Base-by-base conservation (phyloP, 2,329 filamentous ascomycete genomes). In the Ascochyta fabae region DNA sequence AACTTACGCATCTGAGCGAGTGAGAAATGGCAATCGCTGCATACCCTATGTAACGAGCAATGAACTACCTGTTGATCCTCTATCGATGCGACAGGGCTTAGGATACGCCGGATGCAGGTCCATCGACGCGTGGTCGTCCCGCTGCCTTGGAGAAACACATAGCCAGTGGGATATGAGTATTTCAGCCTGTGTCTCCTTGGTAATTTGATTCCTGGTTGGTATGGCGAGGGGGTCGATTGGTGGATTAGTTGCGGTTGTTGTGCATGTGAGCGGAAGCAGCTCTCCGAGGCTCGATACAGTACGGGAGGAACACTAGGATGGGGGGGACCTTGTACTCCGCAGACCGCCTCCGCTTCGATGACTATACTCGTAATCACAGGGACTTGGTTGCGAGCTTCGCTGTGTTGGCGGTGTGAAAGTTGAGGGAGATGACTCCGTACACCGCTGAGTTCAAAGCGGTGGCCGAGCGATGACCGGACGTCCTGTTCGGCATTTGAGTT, bases 281-380 rank as follows among this genome's bases (percentile, higher is more conserved):
- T 40, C 64, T 67, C 67, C 64, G 66, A 51, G 52, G 47, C 64
- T 65, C 53, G 50, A 58, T 44, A 52, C 34, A 48, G 58, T 53
- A 51, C 39, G 59, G 56, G 55, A 58, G 62, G 52, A 60, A 53
- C 58, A 43, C 42, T 42, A 42, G 52, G 61, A 62, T 52, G 44
- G 54, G 44, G 53, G 53, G 51, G 53, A 65, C 61, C 60, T 67
- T 65, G 59, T 59, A 53, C 60, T 58, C 60, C 56, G 56, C 57
- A 61, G 62, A 66, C 66, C 62, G 66, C 66, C 60, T 53, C 53
- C 50, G 42, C 51, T 38, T 40, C 15, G n/a, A 40, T 1, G n/a
- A 24, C 56, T 49, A 51, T 47, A 46, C 53, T 31, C 46, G 57
- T 34, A 47, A 60, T 50, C 33, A 53, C 51, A 59, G 44, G 42